Percentiles rank a stretch among this genome's conserved stretches.
These are phyloP conservation scores for Sextonia rubra DNA, from an alignment of 164 flowering plant species.

Conservation along the genomic window DNA sequence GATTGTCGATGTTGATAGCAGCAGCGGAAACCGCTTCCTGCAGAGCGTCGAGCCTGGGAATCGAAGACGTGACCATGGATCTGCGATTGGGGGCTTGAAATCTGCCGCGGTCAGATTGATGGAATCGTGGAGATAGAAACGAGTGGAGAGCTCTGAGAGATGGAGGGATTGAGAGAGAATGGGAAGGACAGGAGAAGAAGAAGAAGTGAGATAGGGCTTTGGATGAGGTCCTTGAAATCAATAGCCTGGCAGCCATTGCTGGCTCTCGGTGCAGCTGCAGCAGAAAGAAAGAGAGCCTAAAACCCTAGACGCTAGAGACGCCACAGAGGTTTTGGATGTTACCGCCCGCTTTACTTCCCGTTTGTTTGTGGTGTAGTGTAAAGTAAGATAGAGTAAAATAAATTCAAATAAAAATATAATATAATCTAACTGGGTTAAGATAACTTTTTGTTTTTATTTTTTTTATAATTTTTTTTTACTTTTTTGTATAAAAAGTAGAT, in stretches of 20 bases:
- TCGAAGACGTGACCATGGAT: slow-evolving; percentile 25
- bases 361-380: too few relatives aligned
- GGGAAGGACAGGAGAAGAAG: background rate
- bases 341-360: too few relatives aligned
- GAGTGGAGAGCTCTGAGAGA: slow-evolving; percentile 21
- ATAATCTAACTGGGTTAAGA: too few relatives aligned
- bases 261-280: too few relatives aligned
- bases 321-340: background rate
- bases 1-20: slow-evolving; percentile 31
- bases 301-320: background rate
- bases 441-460: too few relatives aligned
- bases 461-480: too few relatives aligned
- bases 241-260: slow-evolving; percentile 16
- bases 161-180: slow-evolving; percentile 3
- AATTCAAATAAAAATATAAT: too few relatives aligned
- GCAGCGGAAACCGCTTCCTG: slow-evolving; percentile 19
- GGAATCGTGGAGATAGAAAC: slow-evolving; percentile 1
- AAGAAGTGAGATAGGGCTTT: slow-evolving; percentile 13
- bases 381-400: too few relatives aligned
- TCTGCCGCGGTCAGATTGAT: background rate
- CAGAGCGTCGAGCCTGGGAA: slow-evolving; percentile 14
- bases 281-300: background rate
- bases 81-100: slow-evolving; percentile 13
- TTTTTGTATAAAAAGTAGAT: too few relatives aligned
- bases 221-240: slow-evolving; percentile 12